Conservation (phyloP, 495 filamentous ascomycete species). For the Cercophora sp. region DNA sequence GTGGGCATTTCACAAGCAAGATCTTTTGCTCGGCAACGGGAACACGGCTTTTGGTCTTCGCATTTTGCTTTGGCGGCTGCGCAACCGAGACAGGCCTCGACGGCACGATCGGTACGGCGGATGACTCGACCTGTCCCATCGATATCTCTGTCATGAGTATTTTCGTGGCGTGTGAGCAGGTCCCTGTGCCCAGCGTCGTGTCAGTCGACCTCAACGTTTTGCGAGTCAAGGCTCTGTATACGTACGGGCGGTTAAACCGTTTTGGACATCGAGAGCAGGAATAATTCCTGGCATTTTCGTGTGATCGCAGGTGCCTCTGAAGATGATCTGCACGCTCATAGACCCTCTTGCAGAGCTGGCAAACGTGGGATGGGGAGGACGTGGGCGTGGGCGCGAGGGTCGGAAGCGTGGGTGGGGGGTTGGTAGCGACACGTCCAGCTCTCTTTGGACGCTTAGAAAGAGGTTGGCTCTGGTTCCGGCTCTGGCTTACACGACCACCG, state of each 20-base stretch:
- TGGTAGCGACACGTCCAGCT: too few relatives aligned
- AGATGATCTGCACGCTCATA: slow-evolving; percentile 26
- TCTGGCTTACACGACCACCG: too few relatives aligned
- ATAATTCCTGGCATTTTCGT: slow-evolving; percentile 25
- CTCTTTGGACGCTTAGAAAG: too few relatives aligned
- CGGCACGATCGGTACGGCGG: slow-evolving; percentile 19
- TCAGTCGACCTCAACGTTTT: neutral
- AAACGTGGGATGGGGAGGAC: slow-evolving; percentile 16
- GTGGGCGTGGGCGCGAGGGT: too few relatives aligned
- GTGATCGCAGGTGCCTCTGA: slow-evolving; percentile 23
- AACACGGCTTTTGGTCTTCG: slow-evolving; percentile 26
- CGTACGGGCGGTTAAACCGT: slow-evolving; percentile 25
- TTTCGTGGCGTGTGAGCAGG: slow-evolving; percentile 23
- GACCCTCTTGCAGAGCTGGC: slow-evolving; percentile 19
- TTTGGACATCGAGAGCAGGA: slow-evolving; percentile 23
- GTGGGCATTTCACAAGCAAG: slow-evolving; percentile 13
- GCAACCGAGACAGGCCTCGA: slow-evolving; percentile 20
- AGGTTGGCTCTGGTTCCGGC: too few relatives aligned
- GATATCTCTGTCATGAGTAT: slow-evolving; percentile 21
- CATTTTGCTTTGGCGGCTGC: slow-evolving; percentile 23
- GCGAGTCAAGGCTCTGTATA: slow-evolving; percentile 12
- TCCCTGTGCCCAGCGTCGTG: slow-evolving; percentile 10
- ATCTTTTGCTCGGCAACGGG: slow-evolving; percentile 17
- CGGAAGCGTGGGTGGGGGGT: too few relatives aligned
- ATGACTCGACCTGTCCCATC: slow-evolving; percentile 19